These are phyloP conservation scores for Kwoniella heveanensis DNA, from an alignment of 768 basidiomycete species.

Conservation along the genomic window DNA sequence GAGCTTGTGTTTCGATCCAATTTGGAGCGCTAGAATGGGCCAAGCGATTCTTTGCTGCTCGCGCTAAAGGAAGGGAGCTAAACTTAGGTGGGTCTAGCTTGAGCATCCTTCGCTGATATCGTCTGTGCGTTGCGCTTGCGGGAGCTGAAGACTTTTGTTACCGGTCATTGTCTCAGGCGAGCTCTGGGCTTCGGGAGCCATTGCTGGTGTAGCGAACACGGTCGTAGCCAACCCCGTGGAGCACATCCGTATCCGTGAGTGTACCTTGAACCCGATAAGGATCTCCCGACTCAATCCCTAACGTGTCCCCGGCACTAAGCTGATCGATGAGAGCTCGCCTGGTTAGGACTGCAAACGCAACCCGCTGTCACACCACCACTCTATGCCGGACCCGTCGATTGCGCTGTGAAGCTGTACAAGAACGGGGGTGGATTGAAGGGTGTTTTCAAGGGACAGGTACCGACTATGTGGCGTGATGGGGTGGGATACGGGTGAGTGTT, in stretches of 20 bases:
- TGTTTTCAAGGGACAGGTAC: constrained; percentile 88
- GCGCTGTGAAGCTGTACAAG: constrained; percentile 77
- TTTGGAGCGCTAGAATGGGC: constrained; percentile 85
- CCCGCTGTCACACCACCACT: constrained; percentile 67
- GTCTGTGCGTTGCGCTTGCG: background rate
- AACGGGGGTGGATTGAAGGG: constrained; percentile 72
- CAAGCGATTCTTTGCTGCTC: constrained; percentile 73
- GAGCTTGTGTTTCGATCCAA: constrained; percentile 93
- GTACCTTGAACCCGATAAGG: too few species aligned
- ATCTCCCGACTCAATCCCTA: too few species aligned
- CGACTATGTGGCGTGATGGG: constrained; percentile 70
- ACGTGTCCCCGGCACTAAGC: too few species aligned
- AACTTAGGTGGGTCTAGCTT: constrained; percentile 63
- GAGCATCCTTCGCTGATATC: background rate
- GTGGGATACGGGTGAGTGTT: constrained; percentile 56
- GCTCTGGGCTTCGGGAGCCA: constrained; percentile 73
- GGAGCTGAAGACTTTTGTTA: too few species aligned
- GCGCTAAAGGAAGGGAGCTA: constrained; percentile 68
- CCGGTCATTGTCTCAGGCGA: too few species aligned
- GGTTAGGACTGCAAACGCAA: constrained; percentile 94
- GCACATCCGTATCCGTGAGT: constrained; percentile 91
- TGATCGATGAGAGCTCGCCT: too few species aligned
- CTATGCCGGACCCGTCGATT: constrained; percentile 84
- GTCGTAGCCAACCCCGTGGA: constrained; percentile 95
- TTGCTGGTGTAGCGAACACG: constrained; percentile 86